Percentiles rank a stretch among this genome's conserved stretches.
Conservation (phyloP, 495 filamentous ascomycete genomes). For the Podospora didyma region DNA sequence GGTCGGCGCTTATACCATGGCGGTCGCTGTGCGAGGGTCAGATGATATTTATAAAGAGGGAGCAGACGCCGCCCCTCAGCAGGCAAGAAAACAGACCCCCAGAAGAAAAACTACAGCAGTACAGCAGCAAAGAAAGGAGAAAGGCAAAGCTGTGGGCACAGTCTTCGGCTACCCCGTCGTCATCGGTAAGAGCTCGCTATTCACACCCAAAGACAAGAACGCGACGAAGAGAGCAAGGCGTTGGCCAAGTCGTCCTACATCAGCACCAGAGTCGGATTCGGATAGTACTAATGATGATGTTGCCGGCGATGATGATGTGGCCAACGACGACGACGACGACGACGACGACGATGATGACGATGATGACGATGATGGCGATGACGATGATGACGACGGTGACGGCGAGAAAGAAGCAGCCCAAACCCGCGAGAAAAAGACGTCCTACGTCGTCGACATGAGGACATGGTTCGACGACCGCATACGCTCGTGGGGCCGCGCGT, state of each 20-base stretch:
- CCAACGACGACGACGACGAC: neutral
- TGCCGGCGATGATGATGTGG: neutral
- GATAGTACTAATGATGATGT: too few relatives aligned
- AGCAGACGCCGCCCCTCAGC: neutral
- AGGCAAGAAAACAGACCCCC: too few relatives aligned
- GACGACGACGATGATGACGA: too few relatives aligned
- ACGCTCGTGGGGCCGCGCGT: constrained; percentile 5
- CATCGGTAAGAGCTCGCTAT: too few relatives aligned
- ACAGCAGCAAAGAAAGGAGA: too few relatives aligned
- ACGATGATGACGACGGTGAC: neutral
- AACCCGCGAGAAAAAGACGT: neutral
- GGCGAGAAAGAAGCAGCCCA: neutral
- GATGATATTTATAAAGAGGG: neutral
- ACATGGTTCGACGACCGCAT: constrained; percentile 10
- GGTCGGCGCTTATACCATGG: neutral
- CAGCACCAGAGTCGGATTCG: too few relatives aligned
- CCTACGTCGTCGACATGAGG: neutral
- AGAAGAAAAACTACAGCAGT: too few relatives aligned
- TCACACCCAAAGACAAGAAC: too few relatives aligned
- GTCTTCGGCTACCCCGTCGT: too few relatives aligned
- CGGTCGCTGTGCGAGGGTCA: neutral
- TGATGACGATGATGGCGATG: neutral
- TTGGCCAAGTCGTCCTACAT: too few relatives aligned
- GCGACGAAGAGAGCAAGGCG: too few relatives aligned
- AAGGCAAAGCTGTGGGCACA: too few relatives aligned